Percentiles rank a stretch among this genome's conserved stretches.
These are phyloP conservation scores for Juglanconis sp. DNA, from an alignment of 2,329 filamentous ascomycete genomes.

Conservation along the genomic window DNA sequence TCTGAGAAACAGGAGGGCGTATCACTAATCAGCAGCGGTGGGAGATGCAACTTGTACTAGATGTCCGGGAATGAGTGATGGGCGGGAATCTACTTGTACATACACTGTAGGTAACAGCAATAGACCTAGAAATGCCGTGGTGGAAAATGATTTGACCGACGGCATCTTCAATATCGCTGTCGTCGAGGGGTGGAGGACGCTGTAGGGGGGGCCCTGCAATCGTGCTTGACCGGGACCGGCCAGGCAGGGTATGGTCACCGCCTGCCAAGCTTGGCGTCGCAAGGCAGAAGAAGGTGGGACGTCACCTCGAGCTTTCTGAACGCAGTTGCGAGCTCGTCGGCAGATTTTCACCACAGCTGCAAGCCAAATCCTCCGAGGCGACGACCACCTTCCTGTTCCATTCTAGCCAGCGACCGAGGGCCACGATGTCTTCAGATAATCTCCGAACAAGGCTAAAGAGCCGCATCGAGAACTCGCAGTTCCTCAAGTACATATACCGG, in stretches of 20 bases:
- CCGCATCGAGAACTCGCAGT: constrained; percentile 12
- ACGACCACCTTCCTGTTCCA: background rate
- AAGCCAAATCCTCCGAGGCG: background rate
- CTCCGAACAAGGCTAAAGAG: constrained; percentile 9
- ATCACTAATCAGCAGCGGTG: too few species aligned
- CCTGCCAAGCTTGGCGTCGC: background rate
- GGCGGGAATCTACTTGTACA: background rate
- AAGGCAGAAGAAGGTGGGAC: background rate
- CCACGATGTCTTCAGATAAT: constrained; percentile 10
- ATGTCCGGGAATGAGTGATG: background rate
- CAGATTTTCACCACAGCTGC: too few species aligned
- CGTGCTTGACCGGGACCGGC: too few species aligned
- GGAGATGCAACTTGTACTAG: too few species aligned
- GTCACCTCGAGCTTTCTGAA: background rate
- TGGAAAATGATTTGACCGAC: background rate
- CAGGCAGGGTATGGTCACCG: background rate
- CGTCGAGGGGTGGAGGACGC: too few species aligned
- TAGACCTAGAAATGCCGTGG: background rate
- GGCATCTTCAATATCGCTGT: background rate
- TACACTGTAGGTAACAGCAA: background rate
- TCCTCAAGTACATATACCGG: constrained; percentile 39
- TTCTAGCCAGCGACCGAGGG: background rate
- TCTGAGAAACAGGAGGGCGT: too few species aligned
- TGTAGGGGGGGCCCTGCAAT: background rate
- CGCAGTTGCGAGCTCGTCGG: too few species aligned